Evolutionary conservation across 176 grass and related monocot genomes (phyloP).

Genomic region (Phoenix dactylifera): DNA sequence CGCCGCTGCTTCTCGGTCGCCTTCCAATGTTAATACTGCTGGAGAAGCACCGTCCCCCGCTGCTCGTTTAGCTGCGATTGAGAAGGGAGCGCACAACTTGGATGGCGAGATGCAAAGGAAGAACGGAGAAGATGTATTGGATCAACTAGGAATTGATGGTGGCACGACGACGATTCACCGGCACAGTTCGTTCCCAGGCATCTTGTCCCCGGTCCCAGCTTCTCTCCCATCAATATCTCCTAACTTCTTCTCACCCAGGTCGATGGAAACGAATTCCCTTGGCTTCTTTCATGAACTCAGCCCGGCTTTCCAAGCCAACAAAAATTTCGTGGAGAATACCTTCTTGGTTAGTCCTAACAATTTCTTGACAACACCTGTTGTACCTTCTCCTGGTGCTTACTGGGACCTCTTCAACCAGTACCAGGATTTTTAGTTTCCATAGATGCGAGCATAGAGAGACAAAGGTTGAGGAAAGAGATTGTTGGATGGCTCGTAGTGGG

Average conservation of each 20-base stretch:
- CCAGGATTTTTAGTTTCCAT: background rate
- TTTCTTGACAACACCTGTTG: conserved; percentile 12
- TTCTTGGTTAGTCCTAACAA: conserved; percentile 15
- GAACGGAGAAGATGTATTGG: conserved; percentile 7
- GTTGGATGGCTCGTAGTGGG: too few species aligned
- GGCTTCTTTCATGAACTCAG: conserved; percentile 27
- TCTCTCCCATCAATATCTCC: conserved; percentile 21
- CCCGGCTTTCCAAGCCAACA: conserved; percentile 1
- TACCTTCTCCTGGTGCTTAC: conserved; percentile 26
- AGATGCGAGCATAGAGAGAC: too few species aligned
- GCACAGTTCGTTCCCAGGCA: background rate
- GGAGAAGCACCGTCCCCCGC: conserved; percentile 14
- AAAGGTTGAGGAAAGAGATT: too few species aligned
- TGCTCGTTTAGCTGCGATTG: conserved; percentile 15
- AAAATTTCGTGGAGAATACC: background rate
- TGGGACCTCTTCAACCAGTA: conserved; percentile 24
- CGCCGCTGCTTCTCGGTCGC: background rate
- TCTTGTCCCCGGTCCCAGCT: conserved; percentile 9
- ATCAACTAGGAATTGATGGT: conserved; percentile 7
- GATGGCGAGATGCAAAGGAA: background rate
- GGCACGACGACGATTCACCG: background rate
- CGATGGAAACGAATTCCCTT: background rate
- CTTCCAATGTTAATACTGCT: background rate
- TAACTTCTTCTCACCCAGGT: conserved; percentile 20
- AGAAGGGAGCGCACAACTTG: background rate